A percentile compares a stretch with the other conserved stretches of the same genome.
Conservation (phyloP, 257 asterid genomes). For the Nicotiana undulata region DNA sequence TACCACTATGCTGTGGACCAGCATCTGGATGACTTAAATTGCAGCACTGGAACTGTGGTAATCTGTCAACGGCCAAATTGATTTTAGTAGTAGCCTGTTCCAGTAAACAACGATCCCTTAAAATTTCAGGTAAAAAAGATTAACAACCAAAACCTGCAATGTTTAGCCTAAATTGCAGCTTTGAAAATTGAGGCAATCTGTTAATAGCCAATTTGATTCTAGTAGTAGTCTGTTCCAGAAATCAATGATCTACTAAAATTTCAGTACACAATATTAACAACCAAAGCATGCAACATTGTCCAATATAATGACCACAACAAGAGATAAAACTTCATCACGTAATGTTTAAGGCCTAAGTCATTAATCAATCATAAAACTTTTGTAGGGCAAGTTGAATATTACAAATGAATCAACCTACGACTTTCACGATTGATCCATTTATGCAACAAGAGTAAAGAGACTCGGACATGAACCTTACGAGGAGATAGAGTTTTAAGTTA, state of each 20-base stretch:
- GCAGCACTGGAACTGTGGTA: conserved; percentile 83
- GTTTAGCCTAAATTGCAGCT: not conserved
- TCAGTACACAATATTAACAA: not conserved
- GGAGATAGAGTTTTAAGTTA: not conserved
- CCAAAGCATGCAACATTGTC: not conserved
- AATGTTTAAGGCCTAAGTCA: not conserved
- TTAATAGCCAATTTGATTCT: not conserved
- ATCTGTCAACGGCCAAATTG: conserved; percentile 71
- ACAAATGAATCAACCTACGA: not conserved
- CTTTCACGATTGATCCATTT: not conserved
- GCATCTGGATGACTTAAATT: conserved; percentile 45
- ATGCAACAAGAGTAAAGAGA: not conserved
- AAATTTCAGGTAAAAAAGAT: conserved; percentile 8
- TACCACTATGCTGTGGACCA: conserved; percentile 94
- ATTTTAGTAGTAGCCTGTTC: conserved; percentile 91
- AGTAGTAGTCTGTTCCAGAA: not conserved
- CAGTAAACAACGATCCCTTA: conserved; percentile 17
- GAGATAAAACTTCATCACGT: not conserved
- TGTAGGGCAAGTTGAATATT: not conserved
- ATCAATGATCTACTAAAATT: not conserved
- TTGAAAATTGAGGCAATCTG: not conserved
- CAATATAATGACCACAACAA: not conserved
- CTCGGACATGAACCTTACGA: not conserved
- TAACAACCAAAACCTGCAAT: not conserved
- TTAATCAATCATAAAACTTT: not conserved